Evolutionary conservation across 2,329 filamentous ascomycete species (phyloP).

Genomic region (Fusarium ambrosium): DNA sequence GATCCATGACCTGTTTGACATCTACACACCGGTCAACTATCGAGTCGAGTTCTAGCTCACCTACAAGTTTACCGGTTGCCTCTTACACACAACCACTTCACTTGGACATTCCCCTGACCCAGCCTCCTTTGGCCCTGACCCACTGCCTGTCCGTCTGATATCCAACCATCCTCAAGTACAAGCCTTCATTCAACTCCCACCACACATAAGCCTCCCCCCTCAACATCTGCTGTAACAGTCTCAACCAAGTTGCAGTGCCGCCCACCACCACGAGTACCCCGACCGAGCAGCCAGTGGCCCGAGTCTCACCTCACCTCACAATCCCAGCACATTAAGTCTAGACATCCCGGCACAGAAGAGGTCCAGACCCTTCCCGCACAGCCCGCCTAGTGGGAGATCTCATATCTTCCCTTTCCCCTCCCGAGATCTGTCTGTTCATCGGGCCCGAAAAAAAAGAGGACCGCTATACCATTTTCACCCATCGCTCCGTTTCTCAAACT

Average conservation of each 20-base stretch:
- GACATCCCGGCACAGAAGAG: background rate
- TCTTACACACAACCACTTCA: background rate
- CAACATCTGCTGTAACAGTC: slow-evolving; percentile 11
- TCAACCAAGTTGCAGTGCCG: slow-evolving; percentile 5
- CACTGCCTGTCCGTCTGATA: background rate
- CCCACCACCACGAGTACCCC: background rate
- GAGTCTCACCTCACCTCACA: slow-evolving; percentile 10
- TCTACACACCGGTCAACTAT: slow-evolving; percentile 18
- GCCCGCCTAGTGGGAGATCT: slow-evolving; percentile 17
- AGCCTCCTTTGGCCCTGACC: background rate
- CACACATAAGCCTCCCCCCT: background rate
- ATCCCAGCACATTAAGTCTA: slow-evolving; percentile 2
- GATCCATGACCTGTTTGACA: slow-evolving; percentile 28
- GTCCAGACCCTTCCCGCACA: slow-evolving; percentile 20
- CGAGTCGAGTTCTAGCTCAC: slow-evolving; percentile 21
- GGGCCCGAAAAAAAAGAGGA: background rate
- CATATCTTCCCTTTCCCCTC: slow-evolving; percentile 4
- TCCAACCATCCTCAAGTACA: background rate
- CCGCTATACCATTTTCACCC: slow-evolving; percentile 1
- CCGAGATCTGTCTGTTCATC: slow-evolving; percentile 11
- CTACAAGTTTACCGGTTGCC: slow-evolving; percentile 18
- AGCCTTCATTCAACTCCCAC: slow-evolving; percentile 21
- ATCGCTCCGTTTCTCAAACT: background rate
- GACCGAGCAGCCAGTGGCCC: background rate
- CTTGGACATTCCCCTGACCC: background rate